These are phyloP conservation scores for Trichosporon faecale DNA, from an alignment of 1,284 basidiomycete species.

Conservation along the genomic window DNA sequence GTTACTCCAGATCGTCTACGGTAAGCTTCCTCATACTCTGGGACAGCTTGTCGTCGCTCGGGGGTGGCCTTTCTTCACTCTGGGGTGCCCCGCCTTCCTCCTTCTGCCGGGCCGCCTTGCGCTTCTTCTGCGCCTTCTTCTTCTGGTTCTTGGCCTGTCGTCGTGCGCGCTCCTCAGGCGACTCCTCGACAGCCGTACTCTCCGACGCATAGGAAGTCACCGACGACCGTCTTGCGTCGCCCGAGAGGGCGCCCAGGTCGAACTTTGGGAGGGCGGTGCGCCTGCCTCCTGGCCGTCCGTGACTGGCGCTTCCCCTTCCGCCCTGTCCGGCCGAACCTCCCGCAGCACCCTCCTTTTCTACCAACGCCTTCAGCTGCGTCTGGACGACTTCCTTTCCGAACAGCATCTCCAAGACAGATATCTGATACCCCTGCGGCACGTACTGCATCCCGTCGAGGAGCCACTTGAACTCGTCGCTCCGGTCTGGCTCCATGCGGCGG, in stretches of 20 bases:
- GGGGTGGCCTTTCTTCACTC: too few species aligned
- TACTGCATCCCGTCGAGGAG: neutral
- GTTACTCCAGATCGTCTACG: too few species aligned
- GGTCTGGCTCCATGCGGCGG: neutral
- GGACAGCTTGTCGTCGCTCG: too few species aligned
- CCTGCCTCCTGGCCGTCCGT: neutral
- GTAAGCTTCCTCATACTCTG: too few species aligned
- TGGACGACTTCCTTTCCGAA: neutral
- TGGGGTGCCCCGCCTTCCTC: too few species aligned
- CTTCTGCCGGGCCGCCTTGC: neutral
- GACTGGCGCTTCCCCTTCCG: neutral
- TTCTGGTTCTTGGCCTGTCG: neutral
- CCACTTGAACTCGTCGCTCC: neutral
- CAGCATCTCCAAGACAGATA: neutral
- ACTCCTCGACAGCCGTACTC: neutral
- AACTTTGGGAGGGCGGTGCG: neutral
- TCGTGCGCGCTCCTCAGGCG: neutral
- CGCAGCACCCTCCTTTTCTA: neutral
- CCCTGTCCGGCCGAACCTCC: neutral
- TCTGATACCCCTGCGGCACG: neutral
- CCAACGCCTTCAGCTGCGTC: neutral
- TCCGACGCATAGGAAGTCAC: neutral
- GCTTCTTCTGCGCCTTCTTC: neutral
- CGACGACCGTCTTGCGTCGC: neutral
- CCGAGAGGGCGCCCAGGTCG: neutral